Conservation (phyloP, 176 grass and related monocot species). For the Zizania latifolia region DNA sequence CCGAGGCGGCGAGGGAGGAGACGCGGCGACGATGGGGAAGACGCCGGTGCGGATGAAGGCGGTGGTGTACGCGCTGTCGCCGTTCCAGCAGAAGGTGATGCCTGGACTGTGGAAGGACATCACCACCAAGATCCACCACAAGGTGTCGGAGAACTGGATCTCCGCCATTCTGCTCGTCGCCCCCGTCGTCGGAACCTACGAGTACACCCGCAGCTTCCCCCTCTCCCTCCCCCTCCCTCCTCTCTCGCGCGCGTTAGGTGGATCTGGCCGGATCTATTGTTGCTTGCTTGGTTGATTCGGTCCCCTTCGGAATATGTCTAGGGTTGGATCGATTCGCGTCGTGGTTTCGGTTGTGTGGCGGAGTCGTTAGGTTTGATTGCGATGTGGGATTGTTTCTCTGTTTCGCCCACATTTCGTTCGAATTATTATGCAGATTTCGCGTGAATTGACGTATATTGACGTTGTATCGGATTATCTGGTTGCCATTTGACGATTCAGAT, state of each 20-base stretch:
- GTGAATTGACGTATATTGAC: not conserved
- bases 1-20: conserved; percentile 6
- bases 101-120: conserved; percentile 93
- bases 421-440: not conserved
- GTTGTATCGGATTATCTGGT: not conserved
- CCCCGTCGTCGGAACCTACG: conserved; percentile 83
- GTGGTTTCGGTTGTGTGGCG: not conserved
- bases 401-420: not conserved
- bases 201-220: conserved; percentile 36
- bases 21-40: conserved; percentile 63
- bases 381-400: not conserved
- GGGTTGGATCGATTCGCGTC: not conserved
- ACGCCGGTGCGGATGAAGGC: conserved; percentile 89
- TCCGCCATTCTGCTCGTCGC: conserved; percentile 70
- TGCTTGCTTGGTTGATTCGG: not conserved
- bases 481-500: not conserved
- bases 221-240: not conserved
- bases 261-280: conserved; percentile 15
- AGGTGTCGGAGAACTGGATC: conserved; percentile 99
- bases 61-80: conserved; percentile 89
- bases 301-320: not conserved
- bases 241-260: not conserved
- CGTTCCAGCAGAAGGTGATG: conserved; percentile 99
- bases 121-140: conserved; percentile 96
- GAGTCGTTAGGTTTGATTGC: not conserved